A percentile compares a stretch with the other conserved stretches of the same genome.
Conservation (phyloP, 1,139 yeast species). For the Blastobotrys aristatus region DNA sequence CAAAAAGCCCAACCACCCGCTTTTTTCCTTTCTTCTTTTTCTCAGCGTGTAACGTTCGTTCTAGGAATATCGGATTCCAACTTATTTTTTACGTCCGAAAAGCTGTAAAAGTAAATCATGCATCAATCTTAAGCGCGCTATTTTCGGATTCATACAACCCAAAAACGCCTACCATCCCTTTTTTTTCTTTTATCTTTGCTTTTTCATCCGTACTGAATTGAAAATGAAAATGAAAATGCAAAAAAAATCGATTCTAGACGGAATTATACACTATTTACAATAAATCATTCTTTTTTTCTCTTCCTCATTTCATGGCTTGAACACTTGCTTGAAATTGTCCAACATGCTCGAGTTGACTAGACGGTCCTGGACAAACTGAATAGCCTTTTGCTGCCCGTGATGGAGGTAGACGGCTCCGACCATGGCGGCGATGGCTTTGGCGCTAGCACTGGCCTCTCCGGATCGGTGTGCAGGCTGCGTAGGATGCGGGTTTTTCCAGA, state of each 20-base stretch:
- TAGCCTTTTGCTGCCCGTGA: constrained; percentile 49
- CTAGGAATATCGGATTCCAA: too few relatives aligned
- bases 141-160: too few relatives aligned
- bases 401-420: constrained; percentile 73
- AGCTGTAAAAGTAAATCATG: too few relatives aligned
- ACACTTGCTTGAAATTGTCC: constrained; percentile 13
- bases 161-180: too few relatives aligned
- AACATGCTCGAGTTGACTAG: constrained; percentile 24
- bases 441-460: constrained; percentile 43
- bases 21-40: not conserved
- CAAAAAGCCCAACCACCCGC: not conserved
- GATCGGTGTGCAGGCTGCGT: constrained; percentile 15
- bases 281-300: not conserved
- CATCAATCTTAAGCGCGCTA: too few relatives aligned
- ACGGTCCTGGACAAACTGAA: constrained; percentile 30
- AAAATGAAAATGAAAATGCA: too few relatives aligned
- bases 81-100: too few relatives aligned
- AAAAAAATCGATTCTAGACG: too few relatives aligned
- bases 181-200: too few relatives aligned
- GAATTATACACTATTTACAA: too few relatives aligned
- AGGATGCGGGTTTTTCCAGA: constrained; percentile 51
- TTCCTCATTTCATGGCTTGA: not conserved
- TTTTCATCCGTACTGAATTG: too few relatives aligned
- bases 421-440: constrained; percentile 68
- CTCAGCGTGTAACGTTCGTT: too few relatives aligned